These are phyloP conservation scores for Pythium biforme DNA, from an alignment of 352 stramenopile genomes.

Conservation along the genomic window DNA sequence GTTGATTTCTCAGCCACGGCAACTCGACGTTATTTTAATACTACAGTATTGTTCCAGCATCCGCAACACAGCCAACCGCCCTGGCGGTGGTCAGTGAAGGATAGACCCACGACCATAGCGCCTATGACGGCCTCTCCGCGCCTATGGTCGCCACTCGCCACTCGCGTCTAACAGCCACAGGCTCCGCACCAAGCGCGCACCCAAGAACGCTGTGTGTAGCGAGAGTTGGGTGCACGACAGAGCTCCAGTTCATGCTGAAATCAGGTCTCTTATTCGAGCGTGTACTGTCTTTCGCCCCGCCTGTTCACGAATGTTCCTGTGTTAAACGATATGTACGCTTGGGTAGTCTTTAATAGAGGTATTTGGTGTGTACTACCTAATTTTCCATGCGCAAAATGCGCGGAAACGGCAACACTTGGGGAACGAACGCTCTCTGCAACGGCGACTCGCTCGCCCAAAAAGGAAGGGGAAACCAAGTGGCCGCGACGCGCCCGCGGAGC, in stretches of 20 bases:
- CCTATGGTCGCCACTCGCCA: no score
- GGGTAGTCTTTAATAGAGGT: background rate
- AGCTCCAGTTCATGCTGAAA: slow-evolving; percentile 9
- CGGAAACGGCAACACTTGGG: slow-evolving; percentile 25
- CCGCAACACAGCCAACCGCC: no score
- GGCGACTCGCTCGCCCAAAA: slow-evolving; percentile 1
- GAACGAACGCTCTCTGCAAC: background rate
- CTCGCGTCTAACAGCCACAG: no score
- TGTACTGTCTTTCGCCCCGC: background rate
- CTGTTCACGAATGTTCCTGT: background rate
- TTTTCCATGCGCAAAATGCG: background rate
- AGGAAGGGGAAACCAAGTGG: background rate
- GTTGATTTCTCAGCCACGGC: no score
- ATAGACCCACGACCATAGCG: no score
- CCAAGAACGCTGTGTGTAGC: background rate
- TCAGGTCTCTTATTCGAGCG: slow-evolving; percentile 21
- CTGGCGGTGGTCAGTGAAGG: no score
- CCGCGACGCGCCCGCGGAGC: background rate
- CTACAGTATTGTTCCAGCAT: no score
- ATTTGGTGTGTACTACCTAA: slow-evolving; percentile 13
- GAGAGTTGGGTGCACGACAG: background rate
- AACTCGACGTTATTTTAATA: no score
- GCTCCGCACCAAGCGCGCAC: background rate
- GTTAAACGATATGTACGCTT: slow-evolving; percentile 5
- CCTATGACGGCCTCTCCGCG: no score